Conservation (phyloP, 2,329 filamentous ascomycete species). For the Apiospora sp. region DNA sequence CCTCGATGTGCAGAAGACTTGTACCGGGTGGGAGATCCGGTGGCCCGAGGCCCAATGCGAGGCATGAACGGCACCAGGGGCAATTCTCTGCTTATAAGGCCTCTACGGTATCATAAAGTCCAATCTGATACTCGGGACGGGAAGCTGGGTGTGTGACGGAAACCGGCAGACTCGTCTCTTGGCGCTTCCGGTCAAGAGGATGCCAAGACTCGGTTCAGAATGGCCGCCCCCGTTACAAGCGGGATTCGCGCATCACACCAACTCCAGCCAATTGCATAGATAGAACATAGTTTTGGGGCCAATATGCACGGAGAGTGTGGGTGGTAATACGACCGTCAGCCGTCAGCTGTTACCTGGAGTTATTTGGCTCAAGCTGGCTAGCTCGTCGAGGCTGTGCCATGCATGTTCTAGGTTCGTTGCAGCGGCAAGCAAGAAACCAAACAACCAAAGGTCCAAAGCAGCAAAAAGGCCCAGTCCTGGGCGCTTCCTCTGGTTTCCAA, state of each 20-base stretch:
- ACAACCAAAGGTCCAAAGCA: background rate
- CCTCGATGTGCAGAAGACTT: slow-evolving; percentile 80
- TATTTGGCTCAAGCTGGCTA: background rate
- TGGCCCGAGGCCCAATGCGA: slow-evolving; percentile 60
- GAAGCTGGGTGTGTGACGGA: background rate
- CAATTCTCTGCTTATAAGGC: background rate
- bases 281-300: background rate
- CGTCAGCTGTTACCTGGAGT: background rate
- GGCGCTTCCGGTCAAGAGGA: background rate
- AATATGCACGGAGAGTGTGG: background rate
- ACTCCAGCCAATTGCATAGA: background rate
- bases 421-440: background rate
- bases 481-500: background rate
- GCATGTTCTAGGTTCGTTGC: slow-evolving; percentile 16
- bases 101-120: background rate
- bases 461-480: background rate
- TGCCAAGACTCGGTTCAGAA: background rate
- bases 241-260: background rate
- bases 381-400: slow-evolving; percentile 13
- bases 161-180: slow-evolving; percentile 2
- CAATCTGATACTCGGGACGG: background rate
- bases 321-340: background rate
- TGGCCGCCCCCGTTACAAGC: background rate
- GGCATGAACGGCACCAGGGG: background rate
- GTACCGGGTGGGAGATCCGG: slow-evolving; percentile 77